Conservation (phyloP, 108 stramenopile species). For the Nitzschia sp. region DNA sequence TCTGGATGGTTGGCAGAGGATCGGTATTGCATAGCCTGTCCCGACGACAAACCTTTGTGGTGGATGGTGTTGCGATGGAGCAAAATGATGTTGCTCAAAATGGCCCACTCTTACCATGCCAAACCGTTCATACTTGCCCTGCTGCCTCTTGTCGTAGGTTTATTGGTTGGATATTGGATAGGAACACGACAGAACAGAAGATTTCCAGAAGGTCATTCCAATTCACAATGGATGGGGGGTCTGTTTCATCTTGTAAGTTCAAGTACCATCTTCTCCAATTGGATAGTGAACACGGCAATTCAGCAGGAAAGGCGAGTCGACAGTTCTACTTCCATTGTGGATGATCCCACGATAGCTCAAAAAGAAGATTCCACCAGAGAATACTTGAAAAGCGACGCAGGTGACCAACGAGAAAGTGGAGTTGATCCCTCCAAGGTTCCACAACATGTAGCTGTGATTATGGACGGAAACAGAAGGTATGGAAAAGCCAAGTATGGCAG, state of each 20-base stretch:
- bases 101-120: constrained; percentile 54
- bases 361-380: constrained; percentile 22
- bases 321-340: too few species aligned
- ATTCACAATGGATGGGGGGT: too few species aligned
- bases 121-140: constrained; percentile 50
- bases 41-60: constrained; percentile 36
- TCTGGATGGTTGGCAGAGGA: not conserved
- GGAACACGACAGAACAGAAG: constrained; percentile 24
- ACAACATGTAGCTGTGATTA: constrained; percentile 88
- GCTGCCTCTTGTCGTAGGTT: constrained; percentile 53
- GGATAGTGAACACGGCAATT: too few species aligned
- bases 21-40: constrained; percentile 15
- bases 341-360: not conserved
- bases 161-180: constrained; percentile 49
- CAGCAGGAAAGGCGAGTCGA: too few species aligned
- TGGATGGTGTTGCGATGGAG: constrained; percentile 49
- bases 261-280: too few species aligned
- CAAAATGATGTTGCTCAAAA: constrained; percentile 50
- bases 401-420: constrained; percentile 51
- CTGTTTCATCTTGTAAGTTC: too few species aligned
- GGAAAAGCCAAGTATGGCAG: constrained; percentile 70
- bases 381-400: constrained; percentile 29
- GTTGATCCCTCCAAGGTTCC: constrained; percentile 52
- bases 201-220: too few species aligned
- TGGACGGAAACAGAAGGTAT: constrained; percentile 99